Conservation (phyloP, 208 protist species). For the Leptomonas pyrrhocoris region DNA sequence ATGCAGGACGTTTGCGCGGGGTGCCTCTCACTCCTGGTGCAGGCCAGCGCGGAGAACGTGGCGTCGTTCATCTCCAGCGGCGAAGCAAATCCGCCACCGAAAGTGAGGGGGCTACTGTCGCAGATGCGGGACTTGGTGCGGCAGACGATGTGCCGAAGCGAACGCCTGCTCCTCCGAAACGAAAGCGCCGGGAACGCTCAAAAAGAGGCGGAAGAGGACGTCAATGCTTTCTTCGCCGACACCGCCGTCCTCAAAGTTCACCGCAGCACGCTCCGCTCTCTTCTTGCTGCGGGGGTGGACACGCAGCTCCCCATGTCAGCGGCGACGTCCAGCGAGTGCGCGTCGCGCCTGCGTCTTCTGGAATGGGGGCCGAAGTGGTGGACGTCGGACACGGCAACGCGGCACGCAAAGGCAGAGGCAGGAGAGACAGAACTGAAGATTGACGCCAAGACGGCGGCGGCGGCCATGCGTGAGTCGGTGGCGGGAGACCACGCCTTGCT, state of each 20-base stretch:
- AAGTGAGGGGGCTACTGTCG: not conserved
- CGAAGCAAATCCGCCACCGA: not conserved
- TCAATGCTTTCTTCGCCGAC: slow-evolving; percentile 18
- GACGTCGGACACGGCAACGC: not conserved
- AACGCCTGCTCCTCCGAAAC: not conserved
- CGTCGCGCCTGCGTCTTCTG: not conserved
- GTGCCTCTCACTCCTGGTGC: slow-evolving; percentile 5
- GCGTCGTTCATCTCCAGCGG: not conserved
- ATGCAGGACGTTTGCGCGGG: not conserved
- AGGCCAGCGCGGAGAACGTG: not conserved
- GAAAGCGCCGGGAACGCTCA: not conserved
- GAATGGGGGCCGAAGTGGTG: slow-evolving; percentile 22
- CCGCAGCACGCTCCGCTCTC: not conserved
- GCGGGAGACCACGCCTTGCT: slow-evolving; percentile 22
- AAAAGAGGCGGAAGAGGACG: slow-evolving; percentile 9
- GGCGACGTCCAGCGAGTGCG: not conserved
- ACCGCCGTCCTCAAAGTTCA: slow-evolving; percentile 3
- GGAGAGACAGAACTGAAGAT: slow-evolving; percentile 19
- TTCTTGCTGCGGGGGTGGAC: not conserved
- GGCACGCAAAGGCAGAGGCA: not conserved
- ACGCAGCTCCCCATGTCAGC: not conserved
- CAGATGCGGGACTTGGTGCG: slow-evolving; percentile 3
- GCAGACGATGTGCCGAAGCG: not conserved
- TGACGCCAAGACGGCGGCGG: slow-evolving; percentile 17
- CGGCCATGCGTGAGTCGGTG: slow-evolving; percentile 10